phyloP scores from a whole-genome alignment of 1,139 yeast species.

The Hemisphaericaspora subhashii region DNA sequence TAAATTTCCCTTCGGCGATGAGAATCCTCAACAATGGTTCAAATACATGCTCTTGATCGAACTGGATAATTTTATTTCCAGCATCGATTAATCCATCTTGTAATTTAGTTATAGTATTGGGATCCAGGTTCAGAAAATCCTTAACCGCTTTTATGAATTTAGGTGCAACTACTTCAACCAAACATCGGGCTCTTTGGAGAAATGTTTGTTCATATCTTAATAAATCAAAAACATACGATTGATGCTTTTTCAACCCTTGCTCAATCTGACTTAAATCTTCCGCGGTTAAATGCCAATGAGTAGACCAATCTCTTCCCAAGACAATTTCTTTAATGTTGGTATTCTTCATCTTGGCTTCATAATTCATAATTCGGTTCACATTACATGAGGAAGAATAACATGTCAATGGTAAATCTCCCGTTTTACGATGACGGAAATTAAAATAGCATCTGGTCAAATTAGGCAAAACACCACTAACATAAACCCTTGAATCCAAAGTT shows the following conservation, averaged over 20 bases:
- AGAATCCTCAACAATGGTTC: constrained; percentile 48
- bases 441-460: constrained; percentile 42
- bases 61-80: constrained; percentile 58
- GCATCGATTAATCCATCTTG: constrained; percentile 61
- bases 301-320: constrained; percentile 66
- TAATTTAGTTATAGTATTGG: constrained; percentile 31
- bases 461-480: constrained; percentile 38
- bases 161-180: constrained; percentile 52
- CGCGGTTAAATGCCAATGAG: constrained; percentile 67
- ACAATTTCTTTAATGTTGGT: constrained; percentile 39
- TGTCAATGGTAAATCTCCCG: constrained; percentile 19
- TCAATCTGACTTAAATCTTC: constrained; percentile 57
- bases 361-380: constrained; percentile 37
- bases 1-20: constrained; percentile 59
- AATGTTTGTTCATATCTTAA: constrained; percentile 76
- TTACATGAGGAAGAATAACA: constrained; percentile 43
- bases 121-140: constrained; percentile 35
- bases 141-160: constrained; percentile 50
- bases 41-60: constrained; percentile 57
- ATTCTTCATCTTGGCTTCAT: constrained; percentile 32
- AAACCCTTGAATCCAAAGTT: constrained; percentile 20
- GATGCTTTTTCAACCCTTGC: constrained; percentile 59
- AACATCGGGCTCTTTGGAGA: constrained; percentile 65
- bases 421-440: constrained; percentile 22
- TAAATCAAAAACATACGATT: constrained; percentile 76